Base-by-base conservation (phyloP, 805 yeast species). In the Zygoascus bituminiphila region DNA sequence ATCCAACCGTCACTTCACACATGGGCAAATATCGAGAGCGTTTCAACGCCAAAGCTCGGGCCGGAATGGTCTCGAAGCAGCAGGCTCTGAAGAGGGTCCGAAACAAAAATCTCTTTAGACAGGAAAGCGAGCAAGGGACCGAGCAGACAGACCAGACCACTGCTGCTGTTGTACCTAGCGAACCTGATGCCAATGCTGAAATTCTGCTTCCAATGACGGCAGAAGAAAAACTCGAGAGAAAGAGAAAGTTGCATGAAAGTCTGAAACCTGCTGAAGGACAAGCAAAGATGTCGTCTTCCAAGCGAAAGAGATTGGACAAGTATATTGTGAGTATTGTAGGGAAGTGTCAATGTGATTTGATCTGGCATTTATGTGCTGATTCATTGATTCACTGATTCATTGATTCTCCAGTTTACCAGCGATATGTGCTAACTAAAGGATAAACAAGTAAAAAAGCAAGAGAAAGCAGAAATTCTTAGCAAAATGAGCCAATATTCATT, bases 391-490 rank as follows among this genome's bases (percentile, higher is more conserved):
- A n/a, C n/a, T n/a, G n/a, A n/a, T n/a, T n/a, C n/a, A n/a, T n/a
- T n/a, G n/a, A n/a, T n/a, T n/a, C n/a, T n/a, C n/a, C n/a, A n/a
- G n/a, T n/a, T n/a, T n/a, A n/a, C n/a, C n/a, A n/a, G n/a, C n/a
- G n/a, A n/a, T n/a, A n/a, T n/a, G n/a, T n/a, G n/a, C n/a, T n/a
- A n/a, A n/a, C n/a, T 36, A 8, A n/a, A 36, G 39, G 44, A 88
- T 50, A 95, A 86, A 66, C 96, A 88, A 62, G 61, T 88, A 57
- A 84, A 83, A 59, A 72, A 94, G 61, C 95, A 91, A 63, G 98
- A 91, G 66, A 85, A 85, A 64, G 84, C 84, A 56, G 75, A 76
- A 2, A 69, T 91, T 47, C 69, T 91, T 39, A 80, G 82, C 54
- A 88, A 88, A 62, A 70, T 91, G 38, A 69, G 77, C 7, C 68